These are phyloP conservation scores for Blastobotrys muscicola DNA, from an alignment of 805 yeast species.

Conservation along the genomic window DNA sequence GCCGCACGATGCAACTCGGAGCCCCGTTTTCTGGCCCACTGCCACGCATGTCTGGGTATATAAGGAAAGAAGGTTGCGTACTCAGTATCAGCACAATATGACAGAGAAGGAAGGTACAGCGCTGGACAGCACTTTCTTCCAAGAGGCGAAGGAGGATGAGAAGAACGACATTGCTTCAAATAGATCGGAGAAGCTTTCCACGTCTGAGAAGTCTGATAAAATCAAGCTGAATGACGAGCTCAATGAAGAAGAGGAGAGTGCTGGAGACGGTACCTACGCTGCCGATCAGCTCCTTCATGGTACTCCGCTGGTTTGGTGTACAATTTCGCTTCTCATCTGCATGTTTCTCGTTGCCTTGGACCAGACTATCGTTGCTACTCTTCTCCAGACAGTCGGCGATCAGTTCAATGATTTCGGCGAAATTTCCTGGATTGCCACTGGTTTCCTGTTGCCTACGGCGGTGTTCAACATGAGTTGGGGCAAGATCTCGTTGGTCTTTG, in stretches of 20 bases:
- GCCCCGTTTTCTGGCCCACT: too few relatives aligned
- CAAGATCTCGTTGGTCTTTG: conserved; percentile 29
- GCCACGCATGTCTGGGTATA: too few relatives aligned
- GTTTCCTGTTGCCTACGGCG: conserved; percentile 58
- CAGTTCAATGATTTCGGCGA: conserved; percentile 40
- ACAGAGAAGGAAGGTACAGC: too few relatives aligned
- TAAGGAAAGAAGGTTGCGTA: too few relatives aligned
- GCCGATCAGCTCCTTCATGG: conserved; percentile 18
- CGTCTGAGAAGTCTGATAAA: too few relatives aligned
- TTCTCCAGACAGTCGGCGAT: conserved; percentile 23
- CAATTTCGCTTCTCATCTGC: conserved; percentile 12
- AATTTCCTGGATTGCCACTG: conserved; percentile 44
- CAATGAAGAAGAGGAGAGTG: conserved; percentile 10
- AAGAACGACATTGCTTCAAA: too few relatives aligned
- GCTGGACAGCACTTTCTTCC: too few relatives aligned
- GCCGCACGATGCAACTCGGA: too few relatives aligned
- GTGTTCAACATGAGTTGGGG: conserved; percentile 53
- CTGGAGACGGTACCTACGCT: conserved; percentile 20
- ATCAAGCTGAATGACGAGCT: too few relatives aligned
- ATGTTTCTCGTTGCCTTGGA: conserved; percentile 32
- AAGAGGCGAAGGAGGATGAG: too few relatives aligned
- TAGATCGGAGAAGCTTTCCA: too few relatives aligned
- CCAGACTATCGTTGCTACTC: conserved; percentile 45
- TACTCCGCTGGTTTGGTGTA: conserved; percentile 11
- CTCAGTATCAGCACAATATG: too few relatives aligned